Percentiles rank a stretch among this genome's conserved stretches.
These are phyloP conservation scores for Lachnellula suecica DNA, from an alignment of 2,329 filamentous ascomycete species.

Conservation along the genomic window DNA sequence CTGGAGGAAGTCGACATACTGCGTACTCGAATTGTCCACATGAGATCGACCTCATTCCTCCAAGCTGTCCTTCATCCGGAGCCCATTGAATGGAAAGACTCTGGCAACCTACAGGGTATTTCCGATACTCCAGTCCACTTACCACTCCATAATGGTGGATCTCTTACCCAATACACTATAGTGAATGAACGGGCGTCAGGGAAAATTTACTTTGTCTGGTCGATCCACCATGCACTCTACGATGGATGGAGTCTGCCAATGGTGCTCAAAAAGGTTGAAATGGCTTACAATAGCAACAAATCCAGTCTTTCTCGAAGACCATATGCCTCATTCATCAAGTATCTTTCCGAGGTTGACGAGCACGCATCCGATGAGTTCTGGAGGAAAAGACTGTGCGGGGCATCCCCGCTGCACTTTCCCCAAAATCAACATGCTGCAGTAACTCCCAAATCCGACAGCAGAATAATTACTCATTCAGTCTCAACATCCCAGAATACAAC, in stretches of 20 bases:
- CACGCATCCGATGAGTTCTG: constrained; percentile 44
- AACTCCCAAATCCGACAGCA: constrained; percentile 38
- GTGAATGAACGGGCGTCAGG: constrained; percentile 9
- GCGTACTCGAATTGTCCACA: constrained; percentile 32
- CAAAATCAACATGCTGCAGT: constrained; percentile 44
- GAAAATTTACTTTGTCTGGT: constrained; percentile 44
- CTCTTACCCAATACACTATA: constrained; percentile 17
- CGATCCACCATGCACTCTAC: constrained; percentile 55
- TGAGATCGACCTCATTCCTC: constrained; percentile 1
- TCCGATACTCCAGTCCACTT: background rate
- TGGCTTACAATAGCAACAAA: constrained; percentile 20
- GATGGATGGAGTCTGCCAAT: constrained; percentile 49
- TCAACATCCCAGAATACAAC: constrained; percentile 3
- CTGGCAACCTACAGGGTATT: background rate
- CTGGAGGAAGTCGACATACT: constrained; percentile 29
- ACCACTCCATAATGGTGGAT: constrained; percentile 3
- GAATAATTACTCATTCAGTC: constrained; percentile 1
- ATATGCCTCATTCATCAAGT: constrained; percentile 44
- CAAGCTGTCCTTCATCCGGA: constrained; percentile 15
- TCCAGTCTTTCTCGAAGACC: constrained; percentile 29
- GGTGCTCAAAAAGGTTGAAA: constrained; percentile 29
- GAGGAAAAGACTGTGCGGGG: constrained; percentile 42
- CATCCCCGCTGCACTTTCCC: constrained; percentile 48
- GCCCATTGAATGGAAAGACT: constrained; percentile 5
- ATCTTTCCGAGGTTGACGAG: constrained; percentile 41